These are phyloP conservation scores for thale cress (Arabidopsis thaliana) DNA, from an alignment of 345 rosid species.

Conservation along the genomic window DNA sequence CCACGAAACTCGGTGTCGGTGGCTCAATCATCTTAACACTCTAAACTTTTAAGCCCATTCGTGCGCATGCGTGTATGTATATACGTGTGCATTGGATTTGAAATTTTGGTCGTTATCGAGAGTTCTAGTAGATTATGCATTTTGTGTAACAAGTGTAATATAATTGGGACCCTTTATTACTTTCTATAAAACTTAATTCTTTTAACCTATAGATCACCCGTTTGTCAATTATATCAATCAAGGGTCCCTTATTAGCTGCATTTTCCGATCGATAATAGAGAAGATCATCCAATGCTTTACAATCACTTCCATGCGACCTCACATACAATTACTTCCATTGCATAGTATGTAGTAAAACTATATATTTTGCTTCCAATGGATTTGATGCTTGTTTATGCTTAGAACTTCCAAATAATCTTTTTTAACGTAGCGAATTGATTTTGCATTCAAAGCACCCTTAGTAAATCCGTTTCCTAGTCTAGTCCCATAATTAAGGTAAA, in stretches of 20 bases:
- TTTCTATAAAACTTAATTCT: not conserved
- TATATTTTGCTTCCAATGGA: no score
- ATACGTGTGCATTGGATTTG: slow-evolving; percentile 33
- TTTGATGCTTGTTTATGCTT: no score
- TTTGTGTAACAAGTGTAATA: not conserved
- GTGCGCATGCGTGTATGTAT: slow-evolving; percentile 14
- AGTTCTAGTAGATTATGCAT: not conserved
- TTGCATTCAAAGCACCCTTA: not conserved
- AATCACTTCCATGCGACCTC: no score
- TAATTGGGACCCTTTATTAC: not conserved
- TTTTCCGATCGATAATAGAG: no score
- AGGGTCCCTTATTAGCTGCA: no score
- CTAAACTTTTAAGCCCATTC: not conserved
- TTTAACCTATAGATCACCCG: not conserved
- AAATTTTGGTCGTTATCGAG: not conserved
- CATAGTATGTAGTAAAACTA: no score
- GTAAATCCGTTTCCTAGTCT: not conserved
- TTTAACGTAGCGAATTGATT: not conserved
- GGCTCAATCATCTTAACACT: not conserved
- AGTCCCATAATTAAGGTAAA: not conserved
- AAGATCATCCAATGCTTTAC: no score
- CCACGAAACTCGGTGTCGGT: slow-evolving; percentile 28
- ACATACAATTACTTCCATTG: no score
- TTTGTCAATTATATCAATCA: no score
- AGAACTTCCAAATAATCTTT: no score